Evolutionary conservation across 345 rosid species (phyloP).

Genomic region (Garcia nutans): DNA sequence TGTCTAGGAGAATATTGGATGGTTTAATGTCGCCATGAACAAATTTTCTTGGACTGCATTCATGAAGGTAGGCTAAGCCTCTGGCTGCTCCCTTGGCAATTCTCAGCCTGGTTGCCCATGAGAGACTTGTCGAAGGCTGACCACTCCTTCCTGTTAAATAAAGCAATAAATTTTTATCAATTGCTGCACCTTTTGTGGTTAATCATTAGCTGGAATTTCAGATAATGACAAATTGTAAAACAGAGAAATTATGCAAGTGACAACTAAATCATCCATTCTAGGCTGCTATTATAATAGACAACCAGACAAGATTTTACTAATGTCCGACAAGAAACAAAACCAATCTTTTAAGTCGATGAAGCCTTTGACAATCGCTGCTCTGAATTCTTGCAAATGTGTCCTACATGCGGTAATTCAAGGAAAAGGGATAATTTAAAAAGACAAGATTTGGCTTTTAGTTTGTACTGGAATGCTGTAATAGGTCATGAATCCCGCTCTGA

Average conservation of each 20-base stretch:
- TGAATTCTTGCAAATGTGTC: not conserved
- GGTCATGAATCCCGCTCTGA: not conserved
- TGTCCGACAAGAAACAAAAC: not conserved
- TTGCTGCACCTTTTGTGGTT: too few species aligned
- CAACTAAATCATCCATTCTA: not conserved
- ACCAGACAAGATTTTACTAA: not conserved
- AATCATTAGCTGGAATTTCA: not conserved
- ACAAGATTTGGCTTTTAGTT: not conserved
- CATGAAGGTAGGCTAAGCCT: slow-evolving; percentile 94
- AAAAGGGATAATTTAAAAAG: not conserved
- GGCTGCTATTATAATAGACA: not conserved
- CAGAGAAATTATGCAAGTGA: not conserved
- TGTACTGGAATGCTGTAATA: not conserved
- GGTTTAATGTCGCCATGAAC: slow-evolving; percentile 92
- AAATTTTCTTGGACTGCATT: slow-evolving; percentile 91
- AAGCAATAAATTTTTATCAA: not conserved
- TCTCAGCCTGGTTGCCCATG: slow-evolving; percentile 84
- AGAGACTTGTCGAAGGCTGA: slow-evolving; percentile 66
- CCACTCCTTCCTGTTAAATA: slow-evolving; percentile 66
- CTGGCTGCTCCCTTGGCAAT: slow-evolving; percentile 87
- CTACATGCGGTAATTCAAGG: not conserved
- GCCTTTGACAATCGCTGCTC: not conserved
- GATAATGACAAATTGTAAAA: not conserved
- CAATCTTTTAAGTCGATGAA: not conserved
- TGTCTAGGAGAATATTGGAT: slow-evolving; percentile 84